Conservation (phyloP, 78 protist species). For the Speleostelium caveatum region DNA sequence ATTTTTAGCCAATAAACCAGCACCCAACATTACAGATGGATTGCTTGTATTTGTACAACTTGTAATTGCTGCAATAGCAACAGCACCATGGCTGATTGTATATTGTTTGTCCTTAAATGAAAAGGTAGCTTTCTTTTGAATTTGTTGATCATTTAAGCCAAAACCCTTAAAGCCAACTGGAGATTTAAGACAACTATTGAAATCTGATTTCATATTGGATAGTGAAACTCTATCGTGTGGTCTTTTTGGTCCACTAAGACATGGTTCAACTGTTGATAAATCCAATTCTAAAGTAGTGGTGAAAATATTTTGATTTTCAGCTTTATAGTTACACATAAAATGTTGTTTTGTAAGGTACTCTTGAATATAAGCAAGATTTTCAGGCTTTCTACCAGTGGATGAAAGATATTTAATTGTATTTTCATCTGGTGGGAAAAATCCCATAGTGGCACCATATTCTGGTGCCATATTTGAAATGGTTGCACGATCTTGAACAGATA, state of each 20-base stretch:
- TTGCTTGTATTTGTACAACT: slow-evolving; percentile 94
- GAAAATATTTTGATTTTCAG: slow-evolving; percentile 45
- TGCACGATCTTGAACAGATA: slow-evolving; percentile 91
- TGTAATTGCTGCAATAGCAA: slow-evolving; percentile 94
- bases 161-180: slow-evolving; percentile 91
- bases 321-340: slow-evolving; percentile 47
- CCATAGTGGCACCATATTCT: slow-evolving; percentile 94
- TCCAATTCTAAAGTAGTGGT: slow-evolving; percentile 80
- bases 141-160: slow-evolving; percentile 74
- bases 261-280: slow-evolving; percentile 85
- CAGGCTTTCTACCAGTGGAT: slow-evolving; percentile 81
- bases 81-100: slow-evolving; percentile 87
- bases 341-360: slow-evolving; percentile 46
- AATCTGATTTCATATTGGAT: slow-evolving; percentile 83
- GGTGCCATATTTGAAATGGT: slow-evolving; percentile 97
- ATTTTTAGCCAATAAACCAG: slow-evolving; percentile 91
- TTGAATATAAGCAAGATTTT: slow-evolving; percentile 53
- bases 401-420: slow-evolving; percentile 79
- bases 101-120: slow-evolving; percentile 71
- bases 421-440: slow-evolving; percentile 93
- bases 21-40: slow-evolving; percentile 95
- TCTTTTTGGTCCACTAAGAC: slow-evolving; percentile 90
- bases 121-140: slow-evolving; percentile 65
- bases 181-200: slow-evolving; percentile 71
- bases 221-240: slow-evolving; percentile 92